Conservation (phyloP, 345 rosid species). For the Microthlaspi erraticum region DNA sequence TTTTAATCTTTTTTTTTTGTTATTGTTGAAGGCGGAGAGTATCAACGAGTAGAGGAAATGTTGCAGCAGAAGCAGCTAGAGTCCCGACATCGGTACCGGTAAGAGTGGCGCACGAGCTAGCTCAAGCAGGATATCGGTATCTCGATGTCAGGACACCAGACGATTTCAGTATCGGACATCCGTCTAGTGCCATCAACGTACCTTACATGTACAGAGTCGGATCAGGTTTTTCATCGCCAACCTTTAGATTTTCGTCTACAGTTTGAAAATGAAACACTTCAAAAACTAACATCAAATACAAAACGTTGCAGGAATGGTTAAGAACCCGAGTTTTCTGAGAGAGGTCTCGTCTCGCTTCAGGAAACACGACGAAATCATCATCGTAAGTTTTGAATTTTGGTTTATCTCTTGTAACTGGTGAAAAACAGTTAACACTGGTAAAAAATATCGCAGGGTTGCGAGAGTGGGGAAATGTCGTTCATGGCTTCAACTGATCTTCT, state of each 20-base stretch:
- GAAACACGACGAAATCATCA: conserved; percentile 77
- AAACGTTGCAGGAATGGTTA: conserved; percentile 60
- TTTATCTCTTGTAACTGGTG: background rate
- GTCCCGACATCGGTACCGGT: conserved; percentile 87
- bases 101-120: conserved; percentile 83
- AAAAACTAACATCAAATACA: conserved; percentile 2
- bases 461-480: conserved; percentile 69
- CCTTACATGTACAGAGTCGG: conserved; percentile 87
- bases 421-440: background rate
- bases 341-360: conserved; percentile 65
- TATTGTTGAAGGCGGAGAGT: conserved; percentile 26
- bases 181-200: conserved; percentile 71
- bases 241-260: background rate
- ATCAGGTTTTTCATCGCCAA: conserved; percentile 56
- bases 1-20: background rate
- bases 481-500: conserved; percentile 84
- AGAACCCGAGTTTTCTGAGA: conserved; percentile 66
- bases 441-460: conserved; percentile 66
- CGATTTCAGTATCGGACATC: conserved; percentile 82
- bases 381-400: conserved; percentile 50
- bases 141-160: conserved; percentile 84
- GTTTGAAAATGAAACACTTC: background rate
- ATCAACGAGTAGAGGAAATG: conserved; percentile 36
- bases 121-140: conserved; percentile 81
- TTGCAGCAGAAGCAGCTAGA: conserved; percentile 52